Conservation (phyloP, 306 rosid species). For the Castanospermum australe region DNA sequence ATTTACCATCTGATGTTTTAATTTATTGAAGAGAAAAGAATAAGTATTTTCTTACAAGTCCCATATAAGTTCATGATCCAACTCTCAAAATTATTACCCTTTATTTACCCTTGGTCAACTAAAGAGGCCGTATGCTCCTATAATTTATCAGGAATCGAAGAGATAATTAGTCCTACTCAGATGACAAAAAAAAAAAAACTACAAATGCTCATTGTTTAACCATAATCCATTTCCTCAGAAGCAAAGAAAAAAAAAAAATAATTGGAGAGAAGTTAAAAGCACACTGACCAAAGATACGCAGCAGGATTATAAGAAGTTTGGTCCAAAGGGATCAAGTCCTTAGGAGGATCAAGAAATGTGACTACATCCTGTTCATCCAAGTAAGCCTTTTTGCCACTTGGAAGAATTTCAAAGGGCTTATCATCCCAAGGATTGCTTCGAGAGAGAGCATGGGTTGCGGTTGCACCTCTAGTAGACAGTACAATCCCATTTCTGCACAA, state of each 20-base stretch:
- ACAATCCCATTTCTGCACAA: constrained; percentile 13
- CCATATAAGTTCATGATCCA: neutral
- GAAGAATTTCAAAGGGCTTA: constrained; percentile 65
- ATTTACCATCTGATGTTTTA: neutral
- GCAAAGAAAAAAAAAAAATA: neutral
- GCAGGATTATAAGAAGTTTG: constrained; percentile 78
- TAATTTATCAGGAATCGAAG: neutral
- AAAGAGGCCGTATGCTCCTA: neutral
- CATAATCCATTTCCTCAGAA: neutral
- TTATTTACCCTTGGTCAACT: neutral
- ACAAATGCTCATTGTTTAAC: neutral
- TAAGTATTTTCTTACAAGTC: neutral
- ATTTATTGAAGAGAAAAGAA: neutral
- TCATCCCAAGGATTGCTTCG: constrained; percentile 82
- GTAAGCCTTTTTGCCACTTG: constrained; percentile 53
- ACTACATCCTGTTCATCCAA: constrained; percentile 78
- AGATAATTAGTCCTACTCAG: neutral
- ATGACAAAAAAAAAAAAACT: neutral
- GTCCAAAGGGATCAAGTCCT: constrained; percentile 67
- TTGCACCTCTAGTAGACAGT: constrained; percentile 19
- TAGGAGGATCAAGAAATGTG: constrained; percentile 82
- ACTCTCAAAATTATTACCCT: neutral
- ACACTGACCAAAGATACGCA: constrained; percentile 70
- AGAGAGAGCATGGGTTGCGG: constrained; percentile 24
- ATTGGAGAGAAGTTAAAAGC: too few species aligned